Percentiles rank a stretch among this genome's conserved stretches.
These are phyloP conservation scores for Leishmania arabica DNA, from an alignment of 208 protist genomes.

Conservation along the genomic window DNA sequence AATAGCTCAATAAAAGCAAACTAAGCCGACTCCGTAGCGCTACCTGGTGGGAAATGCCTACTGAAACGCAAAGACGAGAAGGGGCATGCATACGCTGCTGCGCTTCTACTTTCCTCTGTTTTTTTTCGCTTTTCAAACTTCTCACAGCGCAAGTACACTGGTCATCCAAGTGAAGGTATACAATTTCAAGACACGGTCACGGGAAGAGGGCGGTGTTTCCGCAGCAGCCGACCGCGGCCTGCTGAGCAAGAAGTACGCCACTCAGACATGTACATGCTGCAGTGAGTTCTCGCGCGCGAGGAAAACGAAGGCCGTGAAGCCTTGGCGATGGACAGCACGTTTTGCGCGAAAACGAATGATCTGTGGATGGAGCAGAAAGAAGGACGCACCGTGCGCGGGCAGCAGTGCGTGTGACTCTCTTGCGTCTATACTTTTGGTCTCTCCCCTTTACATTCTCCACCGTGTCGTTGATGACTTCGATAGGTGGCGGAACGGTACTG, in stretches of 20 bases:
- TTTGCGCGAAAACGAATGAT: not conserved
- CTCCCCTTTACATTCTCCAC: conserved; percentile 17
- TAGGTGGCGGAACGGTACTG: conserved; percentile 11
- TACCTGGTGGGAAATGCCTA: not conserved
- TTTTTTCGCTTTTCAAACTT: not conserved
- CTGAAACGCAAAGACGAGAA: not conserved
- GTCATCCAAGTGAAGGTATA: not conserved
- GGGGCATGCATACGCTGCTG: not conserved
- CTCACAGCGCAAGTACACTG: not conserved
- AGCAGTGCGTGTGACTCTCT: not conserved
- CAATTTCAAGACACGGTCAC: not conserved
- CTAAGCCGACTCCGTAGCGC: not conserved
- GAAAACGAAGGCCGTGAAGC: not conserved
- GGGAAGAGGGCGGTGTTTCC: not conserved
- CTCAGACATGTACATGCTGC: not conserved
- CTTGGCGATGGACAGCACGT: not conserved
- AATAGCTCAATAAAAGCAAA: conserved; percentile 18
- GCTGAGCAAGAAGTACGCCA: not conserved
- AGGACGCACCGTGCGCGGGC: not conserved
- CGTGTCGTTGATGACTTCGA: conserved; percentile 11
- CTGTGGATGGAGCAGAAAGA: not conserved
- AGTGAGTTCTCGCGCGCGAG: not conserved
- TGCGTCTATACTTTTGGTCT: not conserved
- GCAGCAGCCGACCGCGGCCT: not conserved
- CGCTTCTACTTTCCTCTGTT: not conserved